Evolutionary conservation across 116 monocot genomes (phyloP).

Genomic region (Papilionanthe hybrid): DNA sequence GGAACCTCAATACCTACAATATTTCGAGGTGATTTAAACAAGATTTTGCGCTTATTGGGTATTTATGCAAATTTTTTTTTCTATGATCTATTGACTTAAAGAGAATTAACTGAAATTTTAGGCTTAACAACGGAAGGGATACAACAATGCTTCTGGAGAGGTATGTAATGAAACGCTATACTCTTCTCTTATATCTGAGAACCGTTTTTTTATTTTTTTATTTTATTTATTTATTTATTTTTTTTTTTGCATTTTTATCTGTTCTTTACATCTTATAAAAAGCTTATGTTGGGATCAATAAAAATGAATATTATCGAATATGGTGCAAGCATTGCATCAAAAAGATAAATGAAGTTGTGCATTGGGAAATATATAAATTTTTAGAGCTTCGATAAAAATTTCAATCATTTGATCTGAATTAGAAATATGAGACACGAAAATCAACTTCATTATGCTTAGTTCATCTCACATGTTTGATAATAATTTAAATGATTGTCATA

Average conservation of each 20-base stretch:
- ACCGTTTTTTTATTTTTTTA: too few relatives aligned
- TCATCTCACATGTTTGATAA: too few relatives aligned
- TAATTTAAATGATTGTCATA: too few relatives aligned
- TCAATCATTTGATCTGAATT: too few relatives aligned
- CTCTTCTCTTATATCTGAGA: neutral
- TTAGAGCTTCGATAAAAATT: too few relatives aligned
- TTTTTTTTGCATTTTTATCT: neutral
- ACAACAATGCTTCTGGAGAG: conserved; percentile 98
- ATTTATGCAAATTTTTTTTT: neutral
- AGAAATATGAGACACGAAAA: too few relatives aligned
- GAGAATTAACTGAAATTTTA: conserved; percentile 17
- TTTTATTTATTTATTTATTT: too few relatives aligned
- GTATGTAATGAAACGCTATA: conserved; percentile 29
- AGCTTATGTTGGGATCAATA: neutral
- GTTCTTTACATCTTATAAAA: neutral
- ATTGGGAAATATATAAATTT: too few relatives aligned
- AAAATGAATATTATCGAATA: neutral
- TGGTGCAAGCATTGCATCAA: too few relatives aligned
- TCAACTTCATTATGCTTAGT: too few relatives aligned
- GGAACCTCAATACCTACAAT: conserved; percentile 93
- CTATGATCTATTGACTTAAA: conserved; percentile 5
- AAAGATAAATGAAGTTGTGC: too few relatives aligned
- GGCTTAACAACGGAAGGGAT: conserved; percentile 84
- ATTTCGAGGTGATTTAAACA: conserved; percentile 62
- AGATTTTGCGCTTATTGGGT: neutral